Evolutionary conservation across 306 rosid species (phyloP), one percentile per base, ranked within the genome.

Genomic region (Ceratonia siliqua): DNA sequence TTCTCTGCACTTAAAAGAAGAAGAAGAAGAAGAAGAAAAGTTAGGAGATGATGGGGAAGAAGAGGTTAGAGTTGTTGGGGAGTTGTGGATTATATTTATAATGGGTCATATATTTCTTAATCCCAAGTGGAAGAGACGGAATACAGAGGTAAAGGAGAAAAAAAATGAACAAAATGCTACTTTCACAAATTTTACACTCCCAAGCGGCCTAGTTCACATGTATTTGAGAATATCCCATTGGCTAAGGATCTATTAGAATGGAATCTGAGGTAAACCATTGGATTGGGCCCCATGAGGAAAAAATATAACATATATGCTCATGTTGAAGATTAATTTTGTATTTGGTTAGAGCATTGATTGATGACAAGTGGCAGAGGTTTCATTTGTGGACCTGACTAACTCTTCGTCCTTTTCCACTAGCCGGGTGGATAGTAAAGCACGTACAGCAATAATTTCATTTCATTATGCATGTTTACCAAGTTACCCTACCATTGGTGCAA

Each of bases 61-160:
- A 33, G 78, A 17, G 15, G 15, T 4, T 27, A n/a, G 43, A 36
- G n/a, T 30, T 56, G 62, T 42, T 20, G 62, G 55, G 79, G 68
- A 79, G 57, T 56, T n/a, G 78, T 62, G 67, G 85, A 78, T 41
- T 17, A 21, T 70, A 75, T 69, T 83, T 84, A 85, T 83, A 88
- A 53, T 20, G 45, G 22, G 15, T 3, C 67, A 46, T 24, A 25
- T 53, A 75, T 61, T 49, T 72, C 28, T 45, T 20, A 32, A 50
- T 18, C 48, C 10, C 1, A 17, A 45, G 42, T 68, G 28, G 17
- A 18, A 15, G 68, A 79, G 79, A 70, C 77, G 71, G 82, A 78
- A 71, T 62, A 61, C 10, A 10, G 6, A 61, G 38, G 14, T 4
- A 0, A 0, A 25, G 12, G 28, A 32, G 42, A 43, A 64, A 27